Evolutionary conservation across 768 basidiomycete species (phyloP), one percentile per base, ranked within the genome.

Genomic region (Suillus tomentosus): DNA sequence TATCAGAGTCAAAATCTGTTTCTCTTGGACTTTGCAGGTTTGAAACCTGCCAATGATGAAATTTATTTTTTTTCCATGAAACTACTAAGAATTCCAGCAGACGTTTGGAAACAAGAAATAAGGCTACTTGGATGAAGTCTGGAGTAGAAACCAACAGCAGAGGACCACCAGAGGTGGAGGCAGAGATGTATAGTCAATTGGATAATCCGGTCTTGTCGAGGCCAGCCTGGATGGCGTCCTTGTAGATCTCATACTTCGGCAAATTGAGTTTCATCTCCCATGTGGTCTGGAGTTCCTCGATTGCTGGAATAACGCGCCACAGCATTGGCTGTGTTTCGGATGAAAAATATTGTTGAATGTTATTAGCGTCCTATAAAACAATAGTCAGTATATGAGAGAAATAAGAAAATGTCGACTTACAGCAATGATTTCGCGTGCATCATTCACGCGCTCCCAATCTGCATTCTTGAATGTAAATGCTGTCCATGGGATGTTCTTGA

Each of bases 401-500:
- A 67, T 48, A 17, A 36, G 51, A 60, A 56, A 31, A 51, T 24
- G 24, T 27, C 2, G 3, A 70, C 62, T n/a, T 60, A 72, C 68
- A 10, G 43, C 37, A 5, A 75, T 61, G 24, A 74, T 67, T 7
- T 40, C 22, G 3, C 6, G 24, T 6, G 62, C 65, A 40, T 70
- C 64, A 3, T 62, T 37, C 13, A 74, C 64, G 1, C 59, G 37
- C 4, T 54, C 61, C 75, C 75, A 76, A 60, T 76, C 73, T 0
- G 5, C 13, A 1, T 68, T 67, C 2, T 27, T 27, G 27, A 27
- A 27, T 42, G 62, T 63, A 42, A 75, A 75, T 1, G 69, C 68
- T 1, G 60, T 59, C 73, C 76, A 76, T 1, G 65, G 71, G 17
- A 77, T 73, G 17, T 73, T 62, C 58, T 73, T 75, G 34, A 56